Evolutionary conservation across 805 yeast species (phyloP).

Genomic region (Metschnikowia kofuensis): DNA sequence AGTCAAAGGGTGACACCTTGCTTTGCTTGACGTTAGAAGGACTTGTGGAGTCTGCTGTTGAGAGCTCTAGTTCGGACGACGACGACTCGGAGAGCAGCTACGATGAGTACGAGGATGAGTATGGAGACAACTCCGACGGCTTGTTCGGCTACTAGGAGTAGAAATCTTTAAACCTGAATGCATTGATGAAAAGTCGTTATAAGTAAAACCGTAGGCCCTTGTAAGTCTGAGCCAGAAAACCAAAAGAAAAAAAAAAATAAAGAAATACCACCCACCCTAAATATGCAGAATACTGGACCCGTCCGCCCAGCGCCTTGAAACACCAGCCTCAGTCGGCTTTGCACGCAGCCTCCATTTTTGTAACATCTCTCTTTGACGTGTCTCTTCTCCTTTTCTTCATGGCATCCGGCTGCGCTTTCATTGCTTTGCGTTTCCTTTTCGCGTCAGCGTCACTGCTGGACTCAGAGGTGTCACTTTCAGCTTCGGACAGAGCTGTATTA

Average conservation of each 20-base stretch:
- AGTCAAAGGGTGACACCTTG: constrained; percentile 58
- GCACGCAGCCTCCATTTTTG: background rate
- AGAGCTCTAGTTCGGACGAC: constrained; percentile 43
- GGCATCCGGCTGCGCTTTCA: constrained; percentile 4
- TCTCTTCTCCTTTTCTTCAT: constrained; percentile 7
- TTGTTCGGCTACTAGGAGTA: constrained; percentile 38
- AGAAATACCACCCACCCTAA: background rate
- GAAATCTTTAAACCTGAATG: constrained; percentile 3
- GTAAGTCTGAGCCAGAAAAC: background rate
- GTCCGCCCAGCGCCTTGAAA: background rate
- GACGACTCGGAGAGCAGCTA: constrained; percentile 33
- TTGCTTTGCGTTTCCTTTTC: constrained; percentile 7
- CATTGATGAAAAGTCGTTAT: constrained; percentile 7
- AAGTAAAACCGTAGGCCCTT: background rate
- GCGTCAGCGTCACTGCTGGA: constrained; percentile 14
- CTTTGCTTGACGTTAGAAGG: constrained; percentile 43
- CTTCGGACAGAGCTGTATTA: constrained; percentile 18
- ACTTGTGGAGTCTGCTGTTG: constrained; percentile 32
- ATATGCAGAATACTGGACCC: background rate
- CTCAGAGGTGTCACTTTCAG: constrained; percentile 17
- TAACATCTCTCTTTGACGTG: background rate
- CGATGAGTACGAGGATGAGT: constrained; percentile 47
- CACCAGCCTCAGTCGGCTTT: background rate
- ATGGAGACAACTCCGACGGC: constrained; percentile 59
- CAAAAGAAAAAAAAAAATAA: background rate